These are phyloP conservation scores for Alternaria sp. DNA, from an alignment of 2,329 filamentous ascomycete species.

Conservation along the genomic window DNA sequence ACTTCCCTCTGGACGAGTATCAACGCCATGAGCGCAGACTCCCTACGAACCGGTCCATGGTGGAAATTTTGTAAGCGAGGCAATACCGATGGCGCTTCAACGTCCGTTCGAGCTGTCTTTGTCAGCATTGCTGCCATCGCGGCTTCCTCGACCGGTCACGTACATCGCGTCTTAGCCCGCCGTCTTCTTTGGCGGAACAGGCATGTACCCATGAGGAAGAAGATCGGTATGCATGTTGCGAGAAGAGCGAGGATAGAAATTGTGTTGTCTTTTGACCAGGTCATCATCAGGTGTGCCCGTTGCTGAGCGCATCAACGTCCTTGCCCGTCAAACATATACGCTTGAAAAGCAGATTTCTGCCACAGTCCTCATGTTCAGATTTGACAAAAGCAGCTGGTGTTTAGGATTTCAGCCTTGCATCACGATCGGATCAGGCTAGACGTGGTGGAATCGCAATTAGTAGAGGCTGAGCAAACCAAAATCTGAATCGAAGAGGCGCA, in stretches of 20 bases:
- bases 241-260: not conserved
- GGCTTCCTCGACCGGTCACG: not conserved
- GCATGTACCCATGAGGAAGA: not conserved
- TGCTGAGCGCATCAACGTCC: not conserved
- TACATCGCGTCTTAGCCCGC: not conserved
- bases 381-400: not conserved
- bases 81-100: fast-evolving
- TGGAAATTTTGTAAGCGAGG: fast-evolving
- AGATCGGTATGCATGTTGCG: not conserved
- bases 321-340: not conserved
- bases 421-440: not conserved
- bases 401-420: not conserved
- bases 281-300: not conserved
- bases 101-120: not conserved
- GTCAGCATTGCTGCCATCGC: not conserved
- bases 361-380: not conserved
- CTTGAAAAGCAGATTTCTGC: not conserved
- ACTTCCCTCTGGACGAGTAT: not conserved
- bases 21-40: not conserved
- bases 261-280: not conserved
- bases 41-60: not conserved
- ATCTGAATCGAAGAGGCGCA: not conserved
- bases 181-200: not conserved
- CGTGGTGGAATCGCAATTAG: not conserved
- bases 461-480: not conserved